Percentiles rank a stretch among this genome's conserved stretches.
These are phyloP conservation scores for Gynandropsis gynandra DNA, from an alignment of 345 rosid species.

Conservation along the genomic window DNA sequence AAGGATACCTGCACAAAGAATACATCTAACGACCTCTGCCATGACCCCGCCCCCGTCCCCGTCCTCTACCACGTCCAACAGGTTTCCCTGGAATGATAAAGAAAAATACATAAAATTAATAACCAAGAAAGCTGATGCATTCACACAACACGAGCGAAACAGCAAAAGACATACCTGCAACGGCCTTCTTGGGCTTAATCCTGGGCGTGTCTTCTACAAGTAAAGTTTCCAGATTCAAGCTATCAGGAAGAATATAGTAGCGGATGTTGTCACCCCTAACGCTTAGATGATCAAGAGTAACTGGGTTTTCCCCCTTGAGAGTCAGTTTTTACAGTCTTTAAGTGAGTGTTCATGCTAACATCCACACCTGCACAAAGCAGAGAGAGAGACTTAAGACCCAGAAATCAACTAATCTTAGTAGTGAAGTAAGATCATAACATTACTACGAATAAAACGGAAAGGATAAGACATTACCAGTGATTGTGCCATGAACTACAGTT, in stretches of 20 bases:
- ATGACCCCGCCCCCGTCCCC: slow-evolving; percentile 66
- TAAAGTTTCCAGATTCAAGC: slow-evolving; percentile 95
- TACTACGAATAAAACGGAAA: slow-evolving; percentile 2
- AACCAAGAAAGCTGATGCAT: neutral
- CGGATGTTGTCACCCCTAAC: slow-evolving; percentile 94
- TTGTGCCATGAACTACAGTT: slow-evolving; percentile 88
- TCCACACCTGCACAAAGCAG: slow-evolving; percentile 65
- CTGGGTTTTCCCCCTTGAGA: slow-evolving; percentile 86
- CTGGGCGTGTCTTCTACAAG: slow-evolving; percentile 93
- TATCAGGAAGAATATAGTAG: slow-evolving; percentile 95
- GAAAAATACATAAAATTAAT: slow-evolving; percentile 6
- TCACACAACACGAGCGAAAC: neutral
- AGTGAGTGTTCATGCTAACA: slow-evolving; percentile 96
- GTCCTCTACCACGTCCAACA: slow-evolving; percentile 67
- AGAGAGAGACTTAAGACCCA: slow-evolving; percentile 7
- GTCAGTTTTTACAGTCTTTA: slow-evolving; percentile 90
- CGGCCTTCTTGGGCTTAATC: slow-evolving; percentile 93
- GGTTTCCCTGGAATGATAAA: slow-evolving; percentile 48
- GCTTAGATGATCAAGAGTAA: slow-evolving; percentile 83
- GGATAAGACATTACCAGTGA: slow-evolving; percentile 51
- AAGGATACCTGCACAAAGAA: slow-evolving; percentile 9
- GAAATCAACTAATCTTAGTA: slow-evolving; percentile 8
- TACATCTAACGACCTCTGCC: slow-evolving; percentile 66
- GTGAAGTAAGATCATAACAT: slow-evolving; percentile 4
- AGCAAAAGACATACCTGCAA: slow-evolving; percentile 65